Conservation (phyloP, 2,329 filamentous ascomycete genomes). For the Madurella mycetomatis region DNA sequence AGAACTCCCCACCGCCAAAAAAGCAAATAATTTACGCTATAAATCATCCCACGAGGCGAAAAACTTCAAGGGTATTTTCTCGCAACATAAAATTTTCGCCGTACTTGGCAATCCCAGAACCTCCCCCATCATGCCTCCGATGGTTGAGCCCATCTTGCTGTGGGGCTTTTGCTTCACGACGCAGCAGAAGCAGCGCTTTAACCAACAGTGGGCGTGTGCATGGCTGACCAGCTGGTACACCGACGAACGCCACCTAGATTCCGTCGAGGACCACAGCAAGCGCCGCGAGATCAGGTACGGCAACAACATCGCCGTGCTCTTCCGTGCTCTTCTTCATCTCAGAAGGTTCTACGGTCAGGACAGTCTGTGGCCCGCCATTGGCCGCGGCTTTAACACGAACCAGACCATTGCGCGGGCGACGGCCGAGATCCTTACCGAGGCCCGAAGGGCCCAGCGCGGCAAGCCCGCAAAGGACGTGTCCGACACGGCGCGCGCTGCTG, state of each 20-base stretch:
- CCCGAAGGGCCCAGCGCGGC: slow-evolving; percentile 13
- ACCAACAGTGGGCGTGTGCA: slow-evolving; percentile 17
- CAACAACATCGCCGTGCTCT: slow-evolving; percentile 25
- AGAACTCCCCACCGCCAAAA: no score
- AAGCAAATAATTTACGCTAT: no score
- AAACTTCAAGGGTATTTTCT: neutral
- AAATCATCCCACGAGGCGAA: no score
- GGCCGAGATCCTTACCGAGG: slow-evolving; percentile 17
- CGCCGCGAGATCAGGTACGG: slow-evolving; percentile 23
- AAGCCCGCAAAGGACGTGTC: slow-evolving; percentile 10
- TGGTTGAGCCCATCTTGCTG: slow-evolving; percentile 17
- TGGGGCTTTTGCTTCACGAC: slow-evolving; percentile 19
- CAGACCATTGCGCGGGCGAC: slow-evolving; percentile 4
- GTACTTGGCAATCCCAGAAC: neutral
- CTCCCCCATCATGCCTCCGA: neutral
- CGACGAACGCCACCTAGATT: slow-evolving; percentile 11
- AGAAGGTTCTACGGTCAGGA: slow-evolving; percentile 8
- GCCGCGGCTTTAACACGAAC: slow-evolving; percentile 17
- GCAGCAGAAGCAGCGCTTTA: slow-evolving; percentile 15
- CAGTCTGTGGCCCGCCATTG: slow-evolving; percentile 19
- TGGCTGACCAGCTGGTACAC: slow-evolving; percentile 21
- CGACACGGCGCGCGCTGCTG: slow-evolving; percentile 20
- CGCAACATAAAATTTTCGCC: neutral
- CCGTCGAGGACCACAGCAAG: slow-evolving; percentile 10
- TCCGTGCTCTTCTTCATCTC: slow-evolving; percentile 16